Evolutionary conservation across 108 stramenopile species (phyloP).

Genomic region (Stephanodiscus triporus): DNA sequence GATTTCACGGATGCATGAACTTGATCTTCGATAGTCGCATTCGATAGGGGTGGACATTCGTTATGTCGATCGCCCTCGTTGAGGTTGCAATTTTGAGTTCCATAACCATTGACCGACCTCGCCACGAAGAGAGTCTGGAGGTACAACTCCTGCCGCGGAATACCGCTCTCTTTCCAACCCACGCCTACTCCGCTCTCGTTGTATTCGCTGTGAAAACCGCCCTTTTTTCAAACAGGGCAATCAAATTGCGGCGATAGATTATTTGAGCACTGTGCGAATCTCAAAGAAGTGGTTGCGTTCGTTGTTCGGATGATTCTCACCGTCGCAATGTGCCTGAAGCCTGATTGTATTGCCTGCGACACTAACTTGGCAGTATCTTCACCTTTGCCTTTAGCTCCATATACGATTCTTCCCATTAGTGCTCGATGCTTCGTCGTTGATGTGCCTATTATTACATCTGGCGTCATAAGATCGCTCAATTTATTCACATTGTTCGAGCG

Average conservation of each 20-base stretch:
- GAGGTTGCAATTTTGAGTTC: conserved; percentile 15
- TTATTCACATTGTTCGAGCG: not conserved
- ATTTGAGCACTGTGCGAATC: not conserved
- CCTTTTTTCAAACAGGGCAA: not conserved
- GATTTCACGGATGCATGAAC: conserved; percentile 40
- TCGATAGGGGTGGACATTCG: conserved; percentile 19
- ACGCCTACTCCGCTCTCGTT: conserved; percentile 50
- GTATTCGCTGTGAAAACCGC: conserved; percentile 46
- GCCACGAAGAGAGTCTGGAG: conserved; percentile 51
- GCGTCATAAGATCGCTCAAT: not conserved
- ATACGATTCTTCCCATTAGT: conserved; percentile 30
- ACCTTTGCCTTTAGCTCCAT: conserved; percentile 37
- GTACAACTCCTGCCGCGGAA: conserved; percentile 44
- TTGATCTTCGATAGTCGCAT: conserved; percentile 45
- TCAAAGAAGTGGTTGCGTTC: not conserved
- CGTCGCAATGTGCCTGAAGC: conserved; percentile 54
- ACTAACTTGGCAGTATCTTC: conserved; percentile 34
- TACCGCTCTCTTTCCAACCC: conserved; percentile 48
- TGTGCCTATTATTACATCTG: not conserved
- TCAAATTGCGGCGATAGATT: not conserved
- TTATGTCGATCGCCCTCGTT: not conserved
- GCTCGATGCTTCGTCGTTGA: not conserved
- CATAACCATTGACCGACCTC: conserved; percentile 27
- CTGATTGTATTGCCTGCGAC: conserved; percentile 31
- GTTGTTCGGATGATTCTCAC: not conserved